Base-by-base conservation (phyloP, 2,329 filamentous ascomycete species). In the Monosporascus sp. region DNA sequence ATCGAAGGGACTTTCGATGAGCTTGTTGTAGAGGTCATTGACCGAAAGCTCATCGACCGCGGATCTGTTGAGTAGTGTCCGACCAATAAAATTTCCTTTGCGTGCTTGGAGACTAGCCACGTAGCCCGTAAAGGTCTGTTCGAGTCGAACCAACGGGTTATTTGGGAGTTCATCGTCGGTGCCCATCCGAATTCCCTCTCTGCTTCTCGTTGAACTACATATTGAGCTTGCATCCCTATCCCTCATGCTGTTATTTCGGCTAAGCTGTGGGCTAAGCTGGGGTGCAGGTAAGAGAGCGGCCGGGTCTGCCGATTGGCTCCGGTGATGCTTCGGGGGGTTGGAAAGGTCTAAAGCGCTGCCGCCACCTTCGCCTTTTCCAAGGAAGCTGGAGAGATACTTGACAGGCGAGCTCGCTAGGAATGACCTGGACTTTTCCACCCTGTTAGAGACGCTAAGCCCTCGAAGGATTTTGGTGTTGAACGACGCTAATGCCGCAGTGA, bases 21-120 rank as follows among this genome's bases (percentile, higher is more conserved):
- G 79, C 37, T 85, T 82, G 66, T 96, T 96, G 72, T 96, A 97
- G 2, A 97, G 76, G 61, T 96, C 91, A 63, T 96, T 96, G 60
- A 96, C 88, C 1, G 82, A 77, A 7, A 93, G 78, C 64, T 92
- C 88, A 65, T 96, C 89, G 2, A 86, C 89, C 27, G 79, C 76
- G 54, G 74, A 74, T 48, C 92, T 81, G 59, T 84, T 86, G 49
- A 91, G 81, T 35, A 97, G 75, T 26, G 84, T 85, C 35, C 87
- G 85, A 19, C 89, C 91, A 19, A 95, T 81, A 54, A 96, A 89
- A 63, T 91, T 91, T 35, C 92, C 92, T 67, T 93, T 95, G 43
- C 91, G 85, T 40, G 87, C 86, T 64, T 94, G 89, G 35, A 97
- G 75, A 38, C 89, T 88, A 45, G 92, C 83, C 46, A 92, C 82